These are phyloP conservation scores for Colletotrichum chrysophilum DNA, from an alignment of 2,329 filamentous ascomycete species.

Conservation along the genomic window DNA sequence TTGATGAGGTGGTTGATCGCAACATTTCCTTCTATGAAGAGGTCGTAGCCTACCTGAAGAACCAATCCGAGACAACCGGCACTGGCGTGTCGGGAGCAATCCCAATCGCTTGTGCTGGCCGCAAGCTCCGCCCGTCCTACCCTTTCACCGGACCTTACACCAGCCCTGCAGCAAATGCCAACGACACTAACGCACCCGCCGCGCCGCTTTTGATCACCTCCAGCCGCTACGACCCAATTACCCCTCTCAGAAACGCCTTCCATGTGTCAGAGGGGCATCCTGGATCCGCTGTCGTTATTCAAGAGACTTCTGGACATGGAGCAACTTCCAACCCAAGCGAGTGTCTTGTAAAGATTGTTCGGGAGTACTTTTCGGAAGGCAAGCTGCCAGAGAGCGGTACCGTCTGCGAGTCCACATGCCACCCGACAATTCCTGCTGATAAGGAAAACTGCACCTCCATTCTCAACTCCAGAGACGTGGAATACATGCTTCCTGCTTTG, in stretches of 20 bases:
- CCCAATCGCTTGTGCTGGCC: slow-evolving; percentile 35
- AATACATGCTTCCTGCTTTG: neutral
- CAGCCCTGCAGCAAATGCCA: neutral
- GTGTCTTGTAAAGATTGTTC: slow-evolving; percentile 13
- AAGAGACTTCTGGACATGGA: neutral
- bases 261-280: slow-evolving; percentile 19
- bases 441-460: neutral
- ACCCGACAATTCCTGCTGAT: neutral
- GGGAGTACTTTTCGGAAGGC: neutral
- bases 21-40: slow-evolving; percentile 19
- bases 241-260: slow-evolving; percentile 38
- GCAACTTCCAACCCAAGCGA: slow-evolving; percentile 30
- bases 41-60: slow-evolving; percentile 13
- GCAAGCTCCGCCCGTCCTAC: slow-evolving; percentile 34
- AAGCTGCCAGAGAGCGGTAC: neutral
- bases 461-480: neutral
- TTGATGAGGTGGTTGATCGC: neutral
- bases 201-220: slow-evolving; percentile 43
- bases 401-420: neutral
- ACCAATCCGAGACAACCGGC: slow-evolving; percentile 24
- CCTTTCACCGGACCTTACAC: slow-evolving; percentile 29
- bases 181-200: slow-evolving; percentile 27
- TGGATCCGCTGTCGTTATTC: neutral
- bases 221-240: slow-evolving; percentile 42
- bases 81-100: slow-evolving; percentile 26